Evolutionary conservation across 768 basidiomycete genomes (phyloP).

Genomic region (Russula ochroleuca): DNA sequence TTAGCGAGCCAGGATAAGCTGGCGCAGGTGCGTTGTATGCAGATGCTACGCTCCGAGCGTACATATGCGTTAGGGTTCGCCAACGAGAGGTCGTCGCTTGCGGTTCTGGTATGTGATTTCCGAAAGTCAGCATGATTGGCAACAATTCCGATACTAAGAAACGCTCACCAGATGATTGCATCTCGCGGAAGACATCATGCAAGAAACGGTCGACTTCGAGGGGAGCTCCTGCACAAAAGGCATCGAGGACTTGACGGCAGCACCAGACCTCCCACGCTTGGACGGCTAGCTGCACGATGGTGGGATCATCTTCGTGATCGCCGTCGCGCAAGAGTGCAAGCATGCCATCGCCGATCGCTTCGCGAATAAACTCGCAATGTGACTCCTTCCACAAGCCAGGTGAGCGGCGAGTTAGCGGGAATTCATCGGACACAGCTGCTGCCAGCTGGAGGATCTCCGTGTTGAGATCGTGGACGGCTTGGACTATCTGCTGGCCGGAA

Average conservation of each 20-base stretch:
- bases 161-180: slow-evolving; percentile 34
- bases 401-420: slow-evolving; percentile 29
- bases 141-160: background rate
- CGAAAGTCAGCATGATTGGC: background rate
- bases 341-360: slow-evolving; percentile 33
- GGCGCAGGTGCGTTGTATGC: slow-evolving; percentile 28
- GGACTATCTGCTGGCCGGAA: slow-evolving; percentile 36
- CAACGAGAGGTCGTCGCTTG: slow-evolving; percentile 38
- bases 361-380: slow-evolving; percentile 32
- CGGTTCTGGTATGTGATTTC: slow-evolving; percentile 31
- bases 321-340: slow-evolving; percentile 31
- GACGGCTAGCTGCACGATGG: slow-evolving; percentile 37
- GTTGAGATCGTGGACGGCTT: slow-evolving; percentile 36
- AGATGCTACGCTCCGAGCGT: slow-evolving; percentile 29
- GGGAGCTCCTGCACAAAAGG: slow-evolving; percentile 36
- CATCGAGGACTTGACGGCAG: slow-evolving; percentile 33
- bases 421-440: slow-evolving; percentile 35
- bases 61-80: slow-evolving; percentile 36
- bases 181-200: slow-evolving; percentile 32
- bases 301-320: slow-evolving; percentile 35
- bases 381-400: slow-evolving; percentile 29
- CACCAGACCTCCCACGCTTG: slow-evolving; percentile 39
- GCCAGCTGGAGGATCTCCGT: slow-evolving; percentile 37
- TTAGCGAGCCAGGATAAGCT: slow-evolving; percentile 27
- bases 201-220: slow-evolving; percentile 34